Conservation (phyloP, 2,329 filamentous ascomycete species). For the Calonectria pseudoturangicola region DNA sequence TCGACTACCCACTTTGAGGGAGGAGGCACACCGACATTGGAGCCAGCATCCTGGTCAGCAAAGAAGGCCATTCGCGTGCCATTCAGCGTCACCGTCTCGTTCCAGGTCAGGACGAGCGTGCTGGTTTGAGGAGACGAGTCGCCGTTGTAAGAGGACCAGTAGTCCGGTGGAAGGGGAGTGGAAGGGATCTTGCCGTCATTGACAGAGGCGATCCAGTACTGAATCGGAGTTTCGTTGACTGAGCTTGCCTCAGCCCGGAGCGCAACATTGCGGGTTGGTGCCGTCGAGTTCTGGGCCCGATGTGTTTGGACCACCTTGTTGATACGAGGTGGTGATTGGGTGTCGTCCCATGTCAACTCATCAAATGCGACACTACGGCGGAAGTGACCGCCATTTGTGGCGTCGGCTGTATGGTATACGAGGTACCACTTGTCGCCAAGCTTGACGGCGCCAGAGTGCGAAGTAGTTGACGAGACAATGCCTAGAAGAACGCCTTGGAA, state of each 20-base stretch:
- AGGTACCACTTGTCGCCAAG: conserved; percentile 57
- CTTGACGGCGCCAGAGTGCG: conserved; percentile 59
- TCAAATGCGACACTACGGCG: conserved; percentile 61
- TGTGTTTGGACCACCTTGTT: conserved; percentile 56
- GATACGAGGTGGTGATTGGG: conserved; percentile 53
- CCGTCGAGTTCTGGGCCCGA: conserved; percentile 45
- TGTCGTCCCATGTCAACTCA: conserved; percentile 58
- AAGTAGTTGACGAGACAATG: conserved; percentile 62
- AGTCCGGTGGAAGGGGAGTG: conserved; percentile 60
- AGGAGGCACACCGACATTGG: conserved; percentile 56
- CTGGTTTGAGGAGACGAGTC: conserved; percentile 56
- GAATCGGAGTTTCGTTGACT: conserved; percentile 56
- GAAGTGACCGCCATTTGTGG: conserved; percentile 59
- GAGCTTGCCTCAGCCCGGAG: conserved; percentile 52
- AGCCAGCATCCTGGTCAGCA: conserved; percentile 55
- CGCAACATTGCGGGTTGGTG: conserved; percentile 59
- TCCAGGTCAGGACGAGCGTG: conserved; percentile 58
- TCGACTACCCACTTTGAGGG: conserved; percentile 39
- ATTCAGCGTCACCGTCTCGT: conserved; percentile 54
- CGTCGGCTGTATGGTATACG: conserved; percentile 61
- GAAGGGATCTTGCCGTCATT: conserved; percentile 57
- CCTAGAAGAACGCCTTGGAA: conserved; percentile 59
- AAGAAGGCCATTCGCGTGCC: conserved; percentile 57
- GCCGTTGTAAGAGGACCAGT: conserved; percentile 60
- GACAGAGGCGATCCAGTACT: conserved; percentile 61